phyloP scores from a whole-genome alignment of 345 rosid genomes.

The Eucalyptus lansdowneana region DNA sequence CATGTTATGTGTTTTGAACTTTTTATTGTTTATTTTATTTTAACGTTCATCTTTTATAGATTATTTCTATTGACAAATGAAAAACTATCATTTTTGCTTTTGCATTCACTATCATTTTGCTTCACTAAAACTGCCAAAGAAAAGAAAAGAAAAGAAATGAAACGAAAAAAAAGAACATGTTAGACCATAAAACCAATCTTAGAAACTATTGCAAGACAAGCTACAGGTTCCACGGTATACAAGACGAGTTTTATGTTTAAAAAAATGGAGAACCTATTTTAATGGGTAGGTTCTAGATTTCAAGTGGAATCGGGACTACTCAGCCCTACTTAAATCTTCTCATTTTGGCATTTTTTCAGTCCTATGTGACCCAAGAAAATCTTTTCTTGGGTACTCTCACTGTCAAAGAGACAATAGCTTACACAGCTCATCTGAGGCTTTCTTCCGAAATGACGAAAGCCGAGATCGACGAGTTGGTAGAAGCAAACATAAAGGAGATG shows the following conservation, averaged over 20 bases:
- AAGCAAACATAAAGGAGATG: constrained; percentile 34
- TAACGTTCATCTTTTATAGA: neutral
- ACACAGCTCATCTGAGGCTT: constrained; percentile 38
- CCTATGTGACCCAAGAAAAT: constrained; percentile 46
- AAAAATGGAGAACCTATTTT: too few relatives aligned
- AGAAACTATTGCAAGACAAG: too few relatives aligned
- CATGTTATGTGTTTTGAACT: too few relatives aligned
- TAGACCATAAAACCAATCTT: neutral
- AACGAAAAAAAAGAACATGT: too few relatives aligned
- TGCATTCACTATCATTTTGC: neutral
- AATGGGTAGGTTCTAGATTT: too few relatives aligned
- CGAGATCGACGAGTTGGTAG: constrained; percentile 25
- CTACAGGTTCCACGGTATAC: neutral
- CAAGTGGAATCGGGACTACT: too few relatives aligned
- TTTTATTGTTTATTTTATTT: too few relatives aligned
- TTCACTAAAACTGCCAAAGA: too few relatives aligned
- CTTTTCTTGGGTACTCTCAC: constrained; percentile 23
- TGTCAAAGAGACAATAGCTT: constrained; percentile 26
- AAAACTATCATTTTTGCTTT: neutral
- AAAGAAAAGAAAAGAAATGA: too few relatives aligned
- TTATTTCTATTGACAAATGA: neutral
- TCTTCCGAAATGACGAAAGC: constrained; percentile 22
- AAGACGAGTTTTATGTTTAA: too few relatives aligned
- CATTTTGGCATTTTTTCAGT: neutral
- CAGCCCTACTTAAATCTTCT: neutral